Percentiles rank a stretch among this genome's conserved stretches.
phyloP scores from a whole-genome alignment of 1,284 basidiomycete species.

The Sporisorium iseilematis-ciliati region DNA sequence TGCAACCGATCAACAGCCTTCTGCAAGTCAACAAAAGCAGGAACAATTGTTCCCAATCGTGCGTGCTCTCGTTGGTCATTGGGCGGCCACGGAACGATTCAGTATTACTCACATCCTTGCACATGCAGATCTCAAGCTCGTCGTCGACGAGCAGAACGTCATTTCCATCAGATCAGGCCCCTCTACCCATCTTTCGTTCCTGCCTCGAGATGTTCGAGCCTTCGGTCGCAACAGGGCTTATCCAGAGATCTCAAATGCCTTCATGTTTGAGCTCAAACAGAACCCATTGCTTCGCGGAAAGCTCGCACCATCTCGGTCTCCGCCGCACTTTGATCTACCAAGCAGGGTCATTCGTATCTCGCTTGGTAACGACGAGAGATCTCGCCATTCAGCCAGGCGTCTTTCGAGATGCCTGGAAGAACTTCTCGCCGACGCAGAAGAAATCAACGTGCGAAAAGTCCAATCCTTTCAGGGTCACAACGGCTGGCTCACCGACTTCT shows the following conservation, averaged over 20 bases:
- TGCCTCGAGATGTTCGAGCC: constrained; percentile 25
- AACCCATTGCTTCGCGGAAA: constrained; percentile 10
- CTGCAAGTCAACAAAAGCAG: constrained; percentile 8
- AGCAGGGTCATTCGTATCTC: constrained; percentile 7
- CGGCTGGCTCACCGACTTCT: constrained; percentile 15
- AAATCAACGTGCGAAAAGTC: constrained; percentile 1
- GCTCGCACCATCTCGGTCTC: background rate
- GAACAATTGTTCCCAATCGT: constrained; percentile 2
- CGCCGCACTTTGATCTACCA: constrained; percentile 15
- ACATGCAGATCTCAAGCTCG: background rate
- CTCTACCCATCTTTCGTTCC: constrained; percentile 7
- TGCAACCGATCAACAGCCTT: constrained; percentile 16
- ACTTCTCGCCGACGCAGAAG: constrained; percentile 1
- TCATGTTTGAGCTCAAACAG: constrained; percentile 29
- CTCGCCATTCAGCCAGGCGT: background rate
- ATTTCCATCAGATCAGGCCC: background rate
- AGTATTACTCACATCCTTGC: background rate
- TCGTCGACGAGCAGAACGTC: constrained; percentile 9
- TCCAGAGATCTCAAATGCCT: background rate
- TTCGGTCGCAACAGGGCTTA: background rate
- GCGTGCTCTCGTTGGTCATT: constrained; percentile 15
- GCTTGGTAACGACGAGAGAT: constrained; percentile 1
- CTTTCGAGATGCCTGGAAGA: background rate
- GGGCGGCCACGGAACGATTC: constrained; percentile 12
- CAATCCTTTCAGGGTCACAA: constrained; percentile 10